Conservation (phyloP, 495 filamentous ascomycete species). For the Aspergillus kassunensis region DNA sequence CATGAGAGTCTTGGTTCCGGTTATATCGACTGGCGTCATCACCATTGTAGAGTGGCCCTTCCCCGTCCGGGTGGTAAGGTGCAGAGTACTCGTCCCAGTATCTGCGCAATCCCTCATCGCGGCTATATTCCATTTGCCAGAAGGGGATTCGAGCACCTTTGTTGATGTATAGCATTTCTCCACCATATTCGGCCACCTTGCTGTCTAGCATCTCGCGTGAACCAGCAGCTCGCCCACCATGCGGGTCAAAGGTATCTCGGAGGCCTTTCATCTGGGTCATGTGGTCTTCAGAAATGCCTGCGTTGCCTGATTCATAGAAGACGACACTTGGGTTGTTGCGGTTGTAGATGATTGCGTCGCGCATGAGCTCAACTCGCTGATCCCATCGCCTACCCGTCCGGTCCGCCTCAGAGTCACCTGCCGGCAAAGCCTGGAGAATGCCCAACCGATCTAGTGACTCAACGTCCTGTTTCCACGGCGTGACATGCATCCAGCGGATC, state of each 20-base stretch:
- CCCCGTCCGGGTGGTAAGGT: slow-evolving; percentile 9
- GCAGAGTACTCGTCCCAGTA: slow-evolving; percentile 12
- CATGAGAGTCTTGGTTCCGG: slow-evolving; percentile 7
- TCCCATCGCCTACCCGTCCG: slow-evolving; percentile 1
- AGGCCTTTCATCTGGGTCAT: slow-evolving; percentile 12
- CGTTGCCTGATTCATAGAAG: slow-evolving; percentile 8
- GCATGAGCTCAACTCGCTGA: slow-evolving; percentile 7
- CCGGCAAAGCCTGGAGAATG: slow-evolving; percentile 6
- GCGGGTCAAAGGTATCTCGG: slow-evolving; percentile 4
- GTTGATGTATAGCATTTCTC: slow-evolving; percentile 10
- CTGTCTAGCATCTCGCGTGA: slow-evolving; percentile 10
- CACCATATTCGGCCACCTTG: slow-evolving; percentile 6
- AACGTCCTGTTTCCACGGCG: slow-evolving; percentile 9
- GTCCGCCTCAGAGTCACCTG: slow-evolving; percentile 1
- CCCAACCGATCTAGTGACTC: slow-evolving; percentile 9
- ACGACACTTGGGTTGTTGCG: slow-evolving; percentile 10
- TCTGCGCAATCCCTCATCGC: slow-evolving; percentile 10
- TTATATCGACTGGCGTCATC: slow-evolving; percentile 8
- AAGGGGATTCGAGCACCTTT: slow-evolving; percentile 4
- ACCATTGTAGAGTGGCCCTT: slow-evolving; percentile 8
- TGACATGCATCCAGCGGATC: slow-evolving; percentile 13
- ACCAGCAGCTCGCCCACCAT: slow-evolving; percentile 5
- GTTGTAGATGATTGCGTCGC: slow-evolving; percentile 12
- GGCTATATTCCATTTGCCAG: slow-evolving; percentile 14
- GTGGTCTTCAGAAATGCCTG: slow-evolving; percentile 4